Conservation (phyloP, 495 filamentous ascomycete species). For the Daldinia vernicosa region DNA sequence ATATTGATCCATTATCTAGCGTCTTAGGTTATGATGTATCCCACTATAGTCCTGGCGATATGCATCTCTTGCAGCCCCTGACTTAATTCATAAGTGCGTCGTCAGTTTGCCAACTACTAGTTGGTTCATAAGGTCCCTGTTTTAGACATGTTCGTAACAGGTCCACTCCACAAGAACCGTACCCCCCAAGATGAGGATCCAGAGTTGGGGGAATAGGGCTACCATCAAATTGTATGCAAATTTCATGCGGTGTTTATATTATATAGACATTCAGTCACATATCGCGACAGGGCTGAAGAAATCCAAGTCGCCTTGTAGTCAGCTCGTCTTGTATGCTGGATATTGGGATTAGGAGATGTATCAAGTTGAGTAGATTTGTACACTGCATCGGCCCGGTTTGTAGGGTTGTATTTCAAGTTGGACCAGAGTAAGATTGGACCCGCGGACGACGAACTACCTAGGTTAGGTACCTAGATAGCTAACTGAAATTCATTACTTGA, state of each 20-base stretch:
- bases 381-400: constrained; percentile 30
- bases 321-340: constrained; percentile 1
- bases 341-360: background rate
- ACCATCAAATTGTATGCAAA: background rate
- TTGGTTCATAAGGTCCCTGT: background rate
- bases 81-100: background rate
- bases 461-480: too few species aligned
- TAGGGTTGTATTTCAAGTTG: constrained; percentile 19
- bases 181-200: background rate
- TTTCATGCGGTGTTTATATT: background rate
- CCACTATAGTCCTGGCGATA: constrained; percentile 3
- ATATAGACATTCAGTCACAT: constrained; percentile 5
- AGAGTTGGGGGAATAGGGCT: background rate
- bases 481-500: constrained; percentile 5
- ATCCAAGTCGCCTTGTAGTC: background rate
- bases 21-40: constrained; percentile 3
- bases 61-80: constrained; percentile 1
- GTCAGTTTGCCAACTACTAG: background rate
- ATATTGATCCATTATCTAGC: background rate
- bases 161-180: background rate
- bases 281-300: constrained; percentile 29
- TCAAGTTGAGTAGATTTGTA: constrained; percentile 15
- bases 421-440: constrained; percentile 7
- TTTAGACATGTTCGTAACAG: constrained; percentile 25
- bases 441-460: constrained; percentile 13